Base-by-base conservation (phyloP, 179 eudicot genomes). In the Carnegiea gigantea region DNA sequence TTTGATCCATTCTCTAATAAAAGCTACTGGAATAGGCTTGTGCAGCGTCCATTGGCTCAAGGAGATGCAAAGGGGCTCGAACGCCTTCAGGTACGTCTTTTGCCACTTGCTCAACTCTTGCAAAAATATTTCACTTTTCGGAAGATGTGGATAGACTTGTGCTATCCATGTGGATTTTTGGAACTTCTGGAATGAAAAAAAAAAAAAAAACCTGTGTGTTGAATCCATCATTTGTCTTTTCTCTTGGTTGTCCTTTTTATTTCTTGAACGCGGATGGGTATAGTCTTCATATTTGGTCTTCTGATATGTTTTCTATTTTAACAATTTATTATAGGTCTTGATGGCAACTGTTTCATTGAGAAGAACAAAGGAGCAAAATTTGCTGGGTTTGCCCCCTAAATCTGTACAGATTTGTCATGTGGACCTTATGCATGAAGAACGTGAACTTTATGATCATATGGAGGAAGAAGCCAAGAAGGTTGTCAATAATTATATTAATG, bases 1-100 rank as follows among this genome's bases (percentile, higher is more conserved):
- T 94, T 94, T 78, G 91, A 96, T 67, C 99, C 99, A 9, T 91
- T 96, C 84, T 94, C 95, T n/a, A 89, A 85, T 65, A 92, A 88
- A 86, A 77, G 86, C 81, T 93, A 91, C 59, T 96, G 99, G 97
- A 90, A 84, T 83, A 87, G 89, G 76, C 89, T 92, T 87, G 92
- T 96, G 49, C 93, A 90, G 75, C 92, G 91, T 23, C 98, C 96
- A 8, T 87, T 96, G 51, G 82, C 87, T 83, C 92, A 86, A 59
- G 97, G 96, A 43, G 85, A 90, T 54, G 75, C 81, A 21, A 87
- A 85, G 49, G 99, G 97, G 53, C 90, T 96, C 40, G 83, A 87
- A 46, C 86, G 98, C 73, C 93, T 96, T 77, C 99, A 96, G 96
- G 98, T 96, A 85, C 40, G 53, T 74, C 17, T 81, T 51, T 74